Evolutionary conservation across 768 basidiomycete species (phyloP), one percentile per base, ranked within the genome.

Genomic region (Tulasnella sp.): DNA sequence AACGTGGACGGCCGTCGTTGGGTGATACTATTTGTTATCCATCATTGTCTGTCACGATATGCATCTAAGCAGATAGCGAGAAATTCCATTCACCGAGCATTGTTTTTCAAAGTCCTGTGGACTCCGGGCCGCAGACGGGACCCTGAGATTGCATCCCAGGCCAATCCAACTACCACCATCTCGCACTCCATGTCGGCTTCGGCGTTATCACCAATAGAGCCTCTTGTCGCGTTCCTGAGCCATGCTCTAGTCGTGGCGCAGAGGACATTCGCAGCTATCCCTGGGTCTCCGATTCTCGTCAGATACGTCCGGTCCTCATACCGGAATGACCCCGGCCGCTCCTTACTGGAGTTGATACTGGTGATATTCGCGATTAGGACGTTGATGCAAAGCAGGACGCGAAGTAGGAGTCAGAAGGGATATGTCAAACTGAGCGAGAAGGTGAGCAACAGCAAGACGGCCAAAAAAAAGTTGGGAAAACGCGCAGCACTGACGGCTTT

Each of bases 231-330:
- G 2, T 77, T 89, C 64, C 72, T 94, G 45, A 78, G 85, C 2
- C 76, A 78, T 48, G 76, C 81, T 0, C 73, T 88, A 42, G 72
- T 78, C 2, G 79, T 78, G 1, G 66, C 82, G 2, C 82, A 88
- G 70, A 73, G 76, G 15, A 77, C 79, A 0, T 92, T 93, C 71
- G 82, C 80, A 74, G 81, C 78, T 62, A 71, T 91, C 15, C 89
- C 88, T 7, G 88, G 88, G 44, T 90, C 88, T 8, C 82, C 84
- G 2, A 86, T 93, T 61, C 72, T 91, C 63, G 80, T 87, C 63
- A 87, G 94, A 65, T 96, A 96, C 70, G 88, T 98, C 74, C 86
- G 82, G 73, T 91, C 88, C 27, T 94, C 90, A 0, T 94, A 99
- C 71, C 88, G 89, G 71, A 88, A 99, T 69, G 96, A 99, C 72